Percentiles rank a stretch among this genome's conserved stretches.
phyloP scores from a whole-genome alignment of 306 rosid genomes.

The Medicago ruthenica region DNA sequence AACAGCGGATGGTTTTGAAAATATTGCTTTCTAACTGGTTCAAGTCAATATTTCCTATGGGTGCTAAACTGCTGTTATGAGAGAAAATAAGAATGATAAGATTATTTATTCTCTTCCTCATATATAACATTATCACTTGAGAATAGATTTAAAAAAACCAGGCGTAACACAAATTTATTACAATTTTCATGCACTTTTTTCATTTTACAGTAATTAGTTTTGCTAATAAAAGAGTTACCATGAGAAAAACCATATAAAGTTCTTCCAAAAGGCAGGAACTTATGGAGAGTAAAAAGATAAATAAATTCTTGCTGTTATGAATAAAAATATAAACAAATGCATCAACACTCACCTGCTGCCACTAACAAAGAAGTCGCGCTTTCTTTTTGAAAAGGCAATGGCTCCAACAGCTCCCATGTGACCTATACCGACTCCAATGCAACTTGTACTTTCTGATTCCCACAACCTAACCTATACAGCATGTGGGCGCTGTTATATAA shows the following conservation, averaged over 20 bases:
- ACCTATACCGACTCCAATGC: constrained; percentile 84
- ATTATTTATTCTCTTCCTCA: not conserved
- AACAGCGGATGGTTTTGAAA: not conserved
- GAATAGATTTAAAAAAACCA: constrained; percentile 18
- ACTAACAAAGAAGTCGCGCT: constrained; percentile 82
- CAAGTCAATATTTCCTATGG: not conserved
- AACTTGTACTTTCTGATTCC: constrained; percentile 80
- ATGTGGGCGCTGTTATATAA: constrained; percentile 27
- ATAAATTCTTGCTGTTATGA: not conserved
- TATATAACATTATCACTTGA: constrained; percentile 12
- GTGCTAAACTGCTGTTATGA: constrained; percentile 12
- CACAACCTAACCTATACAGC: constrained; percentile 84
- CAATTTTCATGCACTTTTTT: not conserved
- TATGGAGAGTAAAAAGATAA: constrained; percentile 11
- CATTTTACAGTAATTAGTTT: not conserved
- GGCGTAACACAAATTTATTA: not conserved
- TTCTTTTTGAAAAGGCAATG: constrained; percentile 79
- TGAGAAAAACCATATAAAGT: constrained; percentile 20
- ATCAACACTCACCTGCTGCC: constrained; percentile 82
- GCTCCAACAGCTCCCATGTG: constrained; percentile 96
- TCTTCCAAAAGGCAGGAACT: constrained; percentile 10
- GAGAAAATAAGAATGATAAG: not conserved
- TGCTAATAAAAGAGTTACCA: constrained; percentile 33
- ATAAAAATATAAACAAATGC: constrained; percentile 24
- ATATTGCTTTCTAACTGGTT: constrained; percentile 5